phyloP scores from a whole-genome alignment of 305 asterid genomes.

The Fraxinus nigra region DNA sequence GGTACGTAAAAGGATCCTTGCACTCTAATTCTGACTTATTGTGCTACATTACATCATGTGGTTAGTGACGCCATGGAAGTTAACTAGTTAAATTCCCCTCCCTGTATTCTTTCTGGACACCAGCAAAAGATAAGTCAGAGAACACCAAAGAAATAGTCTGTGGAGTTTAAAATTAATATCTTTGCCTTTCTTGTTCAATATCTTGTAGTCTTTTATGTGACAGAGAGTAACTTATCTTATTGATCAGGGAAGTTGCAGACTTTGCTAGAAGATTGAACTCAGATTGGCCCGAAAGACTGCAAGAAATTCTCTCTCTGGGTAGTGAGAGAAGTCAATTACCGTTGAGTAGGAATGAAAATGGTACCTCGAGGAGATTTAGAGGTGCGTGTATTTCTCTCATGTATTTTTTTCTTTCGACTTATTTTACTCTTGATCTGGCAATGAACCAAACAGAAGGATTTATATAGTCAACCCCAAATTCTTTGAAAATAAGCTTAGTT shows the following conservation, averaged over 20 bases:
- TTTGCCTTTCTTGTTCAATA: conserved; percentile 1
- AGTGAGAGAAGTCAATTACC: conserved; percentile 66
- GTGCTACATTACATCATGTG: conserved; percentile 9
- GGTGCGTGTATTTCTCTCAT: conserved; percentile 36
- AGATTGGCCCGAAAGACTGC: conserved; percentile 91
- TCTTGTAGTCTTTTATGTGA: conserved; percentile 6
- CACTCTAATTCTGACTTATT: not conserved
- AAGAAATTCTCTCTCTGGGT: conserved; percentile 75
- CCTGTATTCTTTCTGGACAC: not conserved
- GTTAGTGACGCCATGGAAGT: conserved; percentile 4
- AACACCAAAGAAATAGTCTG: not conserved
- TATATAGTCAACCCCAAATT: not conserved
- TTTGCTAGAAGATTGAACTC: conserved; percentile 92
- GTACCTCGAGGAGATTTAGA: conserved; percentile 59
- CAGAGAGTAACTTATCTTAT: conserved; percentile 15
- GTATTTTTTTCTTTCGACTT: not conserved
- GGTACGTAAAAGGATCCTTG: not conserved
- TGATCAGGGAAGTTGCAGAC: conserved; percentile 93
- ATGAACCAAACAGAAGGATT: not conserved
- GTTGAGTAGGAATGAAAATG: conserved; percentile 57
- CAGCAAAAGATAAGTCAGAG: not conserved
- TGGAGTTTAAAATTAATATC: not conserved
- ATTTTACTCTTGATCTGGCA: not conserved
- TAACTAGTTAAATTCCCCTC: not conserved
- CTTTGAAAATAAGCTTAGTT: not conserved